phyloP scores from a whole-genome alignment of 2,329 filamentous ascomycete genomes.

The Lecanicillium sp. region DNA sequence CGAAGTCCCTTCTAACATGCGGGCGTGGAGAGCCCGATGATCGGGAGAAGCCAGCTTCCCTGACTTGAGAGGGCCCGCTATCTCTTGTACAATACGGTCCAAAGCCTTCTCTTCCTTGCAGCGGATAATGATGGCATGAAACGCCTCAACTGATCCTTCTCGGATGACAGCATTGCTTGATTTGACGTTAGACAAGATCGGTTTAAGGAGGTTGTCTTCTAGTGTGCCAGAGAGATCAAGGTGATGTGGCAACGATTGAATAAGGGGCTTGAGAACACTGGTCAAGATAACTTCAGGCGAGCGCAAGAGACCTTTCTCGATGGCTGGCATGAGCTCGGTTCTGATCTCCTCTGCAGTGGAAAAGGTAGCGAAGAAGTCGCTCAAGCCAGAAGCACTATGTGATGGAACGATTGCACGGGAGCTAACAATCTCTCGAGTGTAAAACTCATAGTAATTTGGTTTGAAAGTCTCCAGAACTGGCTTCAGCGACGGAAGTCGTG shows the following conservation, averaged over 20 bases:
- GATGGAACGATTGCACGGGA: conserved; percentile 63
- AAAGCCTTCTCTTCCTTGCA: conserved; percentile 51
- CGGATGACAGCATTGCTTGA: conserved; percentile 77
- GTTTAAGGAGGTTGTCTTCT: conserved; percentile 67
- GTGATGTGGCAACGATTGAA: conserved; percentile 57
- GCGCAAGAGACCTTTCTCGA: conserved; percentile 84
- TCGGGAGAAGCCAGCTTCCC: conserved; percentile 80
- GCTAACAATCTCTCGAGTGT: conserved; percentile 73
- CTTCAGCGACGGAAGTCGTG: conserved; percentile 58
- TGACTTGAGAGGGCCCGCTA: conserved; percentile 69
- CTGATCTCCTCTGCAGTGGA: conserved; percentile 65
- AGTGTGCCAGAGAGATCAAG: conserved; percentile 75
- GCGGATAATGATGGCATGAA: conserved; percentile 57
- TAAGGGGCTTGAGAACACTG: conserved; percentile 66
- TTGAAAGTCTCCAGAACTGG: conserved; percentile 56
- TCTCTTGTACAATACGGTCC: conserved; percentile 65
- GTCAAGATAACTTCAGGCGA: conserved; percentile 84
- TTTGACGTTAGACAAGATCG: conserved; percentile 81
- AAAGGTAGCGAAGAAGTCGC: conserved; percentile 77
- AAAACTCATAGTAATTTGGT: conserved; percentile 70
- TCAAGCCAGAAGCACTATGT: conserved; percentile 64
- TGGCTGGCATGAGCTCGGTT: conserved; percentile 65
- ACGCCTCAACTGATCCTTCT: conserved; percentile 65
- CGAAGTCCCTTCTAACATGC: conserved; percentile 63
- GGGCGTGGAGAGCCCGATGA: conserved; percentile 73